phyloP scores from a whole-genome alignment of 2,329 filamentous ascomycete genomes.

The Talaromyces sp. region DNA sequence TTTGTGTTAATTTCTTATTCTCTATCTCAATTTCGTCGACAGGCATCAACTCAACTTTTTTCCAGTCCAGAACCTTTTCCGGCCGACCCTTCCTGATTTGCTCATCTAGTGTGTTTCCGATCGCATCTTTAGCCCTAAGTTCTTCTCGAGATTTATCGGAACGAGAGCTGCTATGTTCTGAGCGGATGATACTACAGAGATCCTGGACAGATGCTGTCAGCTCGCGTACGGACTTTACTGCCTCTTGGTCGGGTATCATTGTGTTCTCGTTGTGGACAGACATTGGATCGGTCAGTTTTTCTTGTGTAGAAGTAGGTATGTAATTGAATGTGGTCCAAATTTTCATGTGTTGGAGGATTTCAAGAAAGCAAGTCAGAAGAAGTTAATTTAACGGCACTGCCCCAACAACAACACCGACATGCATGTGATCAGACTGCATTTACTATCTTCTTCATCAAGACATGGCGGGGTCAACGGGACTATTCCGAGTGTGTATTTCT shows the following conservation, averaged over 20 bases:
- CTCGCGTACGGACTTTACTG: constrained; percentile 4
- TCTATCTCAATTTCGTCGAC: constrained; percentile 4
- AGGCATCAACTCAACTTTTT: constrained; percentile 4
- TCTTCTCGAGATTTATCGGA: constrained; percentile 1
- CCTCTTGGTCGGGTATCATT: constrained; percentile 4
- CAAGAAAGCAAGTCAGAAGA: background rate
- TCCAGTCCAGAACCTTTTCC: constrained; percentile 1
- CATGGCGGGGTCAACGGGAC: background rate
- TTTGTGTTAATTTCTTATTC: background rate
- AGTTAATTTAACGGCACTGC: background rate
- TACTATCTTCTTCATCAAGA: background rate
- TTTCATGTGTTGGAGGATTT: background rate
- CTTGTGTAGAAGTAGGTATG: background rate
- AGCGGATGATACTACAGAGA: background rate
- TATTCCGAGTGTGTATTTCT: background rate
- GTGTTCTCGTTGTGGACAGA: background rate
- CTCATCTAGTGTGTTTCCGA: background rate
- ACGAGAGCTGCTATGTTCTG: background rate
- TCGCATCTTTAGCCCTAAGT: background rate
- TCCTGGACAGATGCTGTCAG: constrained; percentile 8
- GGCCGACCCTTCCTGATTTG: background rate
- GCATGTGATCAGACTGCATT: background rate
- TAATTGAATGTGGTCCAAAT: background rate
- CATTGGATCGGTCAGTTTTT: background rate
- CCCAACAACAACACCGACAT: background rate